phyloP scores from a whole-genome alignment of 1,284 basidiomycete species.

The Trichosporon faecale region DNA sequence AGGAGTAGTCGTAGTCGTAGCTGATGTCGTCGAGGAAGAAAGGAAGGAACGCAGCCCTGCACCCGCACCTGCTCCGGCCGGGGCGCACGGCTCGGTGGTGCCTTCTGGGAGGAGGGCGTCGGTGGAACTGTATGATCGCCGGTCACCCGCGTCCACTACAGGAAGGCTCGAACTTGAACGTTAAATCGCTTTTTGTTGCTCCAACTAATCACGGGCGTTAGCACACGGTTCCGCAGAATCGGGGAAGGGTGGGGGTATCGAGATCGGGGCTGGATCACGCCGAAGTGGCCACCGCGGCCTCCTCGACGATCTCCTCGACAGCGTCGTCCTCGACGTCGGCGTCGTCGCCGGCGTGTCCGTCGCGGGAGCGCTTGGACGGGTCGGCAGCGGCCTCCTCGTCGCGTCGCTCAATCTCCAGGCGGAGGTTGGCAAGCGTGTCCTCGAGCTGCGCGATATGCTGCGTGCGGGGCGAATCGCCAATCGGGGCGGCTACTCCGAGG shows the following conservation, averaged over 20 bases:
- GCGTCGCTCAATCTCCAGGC: conserved; percentile 17
- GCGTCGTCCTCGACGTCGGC: neutral
- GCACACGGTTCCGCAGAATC: neutral
- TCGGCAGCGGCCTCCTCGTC: conserved; percentile 12
- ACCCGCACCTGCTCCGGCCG: neutral
- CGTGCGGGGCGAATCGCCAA: conserved; percentile 11
- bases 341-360: neutral
- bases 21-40: neutral
- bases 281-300: neutral
- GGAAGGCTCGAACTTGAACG: conserved; percentile 14
- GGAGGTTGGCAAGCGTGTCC: conserved; percentile 16
- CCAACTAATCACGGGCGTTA: neutral
- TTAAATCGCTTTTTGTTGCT: conserved; percentile 12
- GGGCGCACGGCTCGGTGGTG: neutral
- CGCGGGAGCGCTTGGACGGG: neutral
- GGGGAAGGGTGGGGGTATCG: neutral
- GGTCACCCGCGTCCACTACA: conserved; percentile 9
- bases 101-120: neutral
- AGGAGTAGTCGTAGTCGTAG: neutral
- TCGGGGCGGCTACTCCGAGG: neutral
- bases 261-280: neutral
- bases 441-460: conserved; percentile 20
- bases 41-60: neutral
- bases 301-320: neutral
- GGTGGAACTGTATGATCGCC: neutral